Evolutionary conservation across 2,329 filamentous ascomycete genomes (phyloP).

Genomic region (Didymella segeticola): DNA sequence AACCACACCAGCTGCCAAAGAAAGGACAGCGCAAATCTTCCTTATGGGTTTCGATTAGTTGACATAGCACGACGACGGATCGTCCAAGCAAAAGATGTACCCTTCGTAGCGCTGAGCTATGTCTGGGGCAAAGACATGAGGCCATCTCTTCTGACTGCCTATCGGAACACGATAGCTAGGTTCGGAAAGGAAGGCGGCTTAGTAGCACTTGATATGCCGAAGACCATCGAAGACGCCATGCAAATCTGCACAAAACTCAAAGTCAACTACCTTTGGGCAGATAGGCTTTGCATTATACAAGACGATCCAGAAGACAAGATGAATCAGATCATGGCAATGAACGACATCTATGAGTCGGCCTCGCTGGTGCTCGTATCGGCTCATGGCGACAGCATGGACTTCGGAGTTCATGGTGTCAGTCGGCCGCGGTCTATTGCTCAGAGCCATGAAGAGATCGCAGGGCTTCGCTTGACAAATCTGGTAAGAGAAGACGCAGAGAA

Average conservation of each 20-base stretch:
- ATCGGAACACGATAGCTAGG: not conserved
- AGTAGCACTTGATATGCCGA: not conserved
- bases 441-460: not conserved
- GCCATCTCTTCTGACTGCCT: not conserved
- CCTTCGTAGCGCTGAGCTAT: not conserved
- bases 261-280: constrained; percentile 4
- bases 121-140: not conserved
- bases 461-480: not conserved
- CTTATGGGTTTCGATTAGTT: too few species aligned
- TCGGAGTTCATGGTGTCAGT: not conserved
- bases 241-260: not conserved
- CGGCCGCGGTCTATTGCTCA: not conserved
- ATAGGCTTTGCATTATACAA: constrained; percentile 8
- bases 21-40: too few species aligned
- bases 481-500: not conserved
- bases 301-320: constrained; percentile 1
- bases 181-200: not conserved
- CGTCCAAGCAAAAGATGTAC: too few species aligned
- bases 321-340: not conserved
- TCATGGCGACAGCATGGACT: not conserved
- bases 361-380: not conserved
- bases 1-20: too few species aligned
- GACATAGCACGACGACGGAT: too few species aligned
- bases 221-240: not conserved
- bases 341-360: not conserved